phyloP scores from a whole-genome alignment of 768 basidiomycete genomes.

The Hericium alpestre region DNA sequence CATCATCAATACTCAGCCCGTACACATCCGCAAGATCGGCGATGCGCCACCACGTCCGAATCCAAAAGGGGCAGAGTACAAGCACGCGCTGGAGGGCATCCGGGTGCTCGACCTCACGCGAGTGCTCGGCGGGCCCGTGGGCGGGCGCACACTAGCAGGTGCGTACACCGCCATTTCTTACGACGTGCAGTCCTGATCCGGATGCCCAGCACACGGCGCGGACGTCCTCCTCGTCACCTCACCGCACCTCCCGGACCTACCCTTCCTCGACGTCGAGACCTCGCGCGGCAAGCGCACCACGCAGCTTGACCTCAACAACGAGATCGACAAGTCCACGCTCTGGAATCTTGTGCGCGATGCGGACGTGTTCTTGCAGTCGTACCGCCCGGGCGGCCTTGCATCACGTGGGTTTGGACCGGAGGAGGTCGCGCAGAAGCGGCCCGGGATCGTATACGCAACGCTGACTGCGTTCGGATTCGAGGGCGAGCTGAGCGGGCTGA shows the following conservation, averaged over 20 bases:
- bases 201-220: conserved; percentile 38
- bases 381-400: conserved; percentile 41
- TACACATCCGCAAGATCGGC: conserved; percentile 35
- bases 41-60: conserved; percentile 30
- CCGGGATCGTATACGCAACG: conserved; percentile 45
- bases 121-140: conserved; percentile 48
- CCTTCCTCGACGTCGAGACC: conserved; percentile 43
- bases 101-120: conserved; percentile 49
- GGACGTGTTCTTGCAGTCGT: conserved; percentile 54
- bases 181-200: neutral
- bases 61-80: conserved; percentile 1
- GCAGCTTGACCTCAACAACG: conserved; percentile 39
- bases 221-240: conserved; percentile 48
- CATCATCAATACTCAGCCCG: conserved; percentile 29
- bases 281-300: conserved; percentile 55
- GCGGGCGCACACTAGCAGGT: conserved; percentile 50
- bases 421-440: conserved; percentile 27
- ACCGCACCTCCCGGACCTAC: conserved; percentile 40
- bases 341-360: conserved; percentile 27
- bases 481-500: conserved; percentile 42
- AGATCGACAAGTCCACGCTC: conserved; percentile 24
- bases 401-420: conserved; percentile 37
- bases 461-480: conserved; percentile 48
- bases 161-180: neutral
- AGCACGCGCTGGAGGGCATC: conserved; percentile 36